Evolutionary conservation across 805 yeast genomes (phyloP), one percentile per base, ranked within the genome.

Genomic region (Metschnikowia dekortorum): DNA sequence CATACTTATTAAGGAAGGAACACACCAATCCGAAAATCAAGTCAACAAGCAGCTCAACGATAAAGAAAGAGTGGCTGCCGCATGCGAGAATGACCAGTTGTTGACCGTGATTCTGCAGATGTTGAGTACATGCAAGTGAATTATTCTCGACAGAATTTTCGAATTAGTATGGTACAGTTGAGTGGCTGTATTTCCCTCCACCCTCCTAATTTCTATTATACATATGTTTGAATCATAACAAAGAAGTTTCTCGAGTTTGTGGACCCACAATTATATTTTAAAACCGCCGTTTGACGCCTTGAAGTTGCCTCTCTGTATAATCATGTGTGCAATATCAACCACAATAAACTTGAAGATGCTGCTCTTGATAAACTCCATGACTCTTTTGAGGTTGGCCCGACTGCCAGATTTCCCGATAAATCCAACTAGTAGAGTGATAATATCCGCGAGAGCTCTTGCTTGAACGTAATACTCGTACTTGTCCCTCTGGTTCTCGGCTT

Each of bases 1-100:
- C 11, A 86, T 94, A 31, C 69, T 86, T 37, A 79, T 94, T 45
- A 90, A 91, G 62, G 88, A 89, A 59, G 98, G 98, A 1, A 81
- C 96, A 1, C 99, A 94, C 65, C 97, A 94, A 66, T 87, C 96
- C 63, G 99, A 94, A 65, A 81, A 80, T 57, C 99, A 94, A 64
- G 98, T 94, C 22, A 94, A 94, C 69, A 92, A 92, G 64, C 99
- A 94, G 70, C 77, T 94, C 53, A 94, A 94, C 63, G 99, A 94
- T 65, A 94, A 94, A 70, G 99, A 94, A 69, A 75, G 99, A 54
- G 97, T 94, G 0, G 95, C 96, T 32, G 99, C 99, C 29, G 99
- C 99, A 0, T 91, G 98, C 67, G 99, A 94, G 63, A 94, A 94
- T 61, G 96, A 87, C 50, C 99, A 94, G 71, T 73, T 94, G 39